Percentiles rank a stretch among this genome's conserved stretches.
Evolutionary conservation across 2,329 filamentous ascomycete species (phyloP).

Genomic region (Huntiella bhutanensis): DNA sequence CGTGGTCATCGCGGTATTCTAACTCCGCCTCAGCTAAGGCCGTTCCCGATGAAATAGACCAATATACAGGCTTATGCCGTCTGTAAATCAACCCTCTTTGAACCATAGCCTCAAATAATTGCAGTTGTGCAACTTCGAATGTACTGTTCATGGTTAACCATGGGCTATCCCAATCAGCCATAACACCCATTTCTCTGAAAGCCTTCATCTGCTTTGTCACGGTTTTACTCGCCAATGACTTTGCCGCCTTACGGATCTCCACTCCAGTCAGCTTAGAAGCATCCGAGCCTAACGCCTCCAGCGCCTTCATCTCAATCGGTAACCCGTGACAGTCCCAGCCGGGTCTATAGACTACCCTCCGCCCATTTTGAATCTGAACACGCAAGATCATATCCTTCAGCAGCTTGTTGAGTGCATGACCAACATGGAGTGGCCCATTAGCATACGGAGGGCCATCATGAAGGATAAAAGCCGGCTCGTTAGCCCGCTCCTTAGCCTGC

Average conservation of each 20-base stretch:
- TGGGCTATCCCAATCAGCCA: conserved; percentile 59
- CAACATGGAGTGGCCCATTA: conserved; percentile 78
- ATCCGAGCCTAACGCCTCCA: conserved; percentile 30
- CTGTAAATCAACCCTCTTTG: conserved; percentile 56
- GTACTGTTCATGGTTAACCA: conserved; percentile 64
- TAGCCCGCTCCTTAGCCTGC: conserved; percentile 45
- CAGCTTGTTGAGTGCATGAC: conserved; percentile 92
- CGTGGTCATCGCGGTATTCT: conserved; percentile 60
- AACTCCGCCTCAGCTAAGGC: conserved; percentile 71
- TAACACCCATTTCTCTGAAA: conserved; percentile 56
- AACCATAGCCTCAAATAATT: conserved; percentile 58
- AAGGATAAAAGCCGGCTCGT: conserved; percentile 50
- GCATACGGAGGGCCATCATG: conserved; percentile 97
- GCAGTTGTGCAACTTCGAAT: conserved; percentile 58
- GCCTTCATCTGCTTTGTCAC: conserved; percentile 53
- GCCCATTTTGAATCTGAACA: conserved; percentile 57
- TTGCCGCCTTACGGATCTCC: conserved; percentile 44
- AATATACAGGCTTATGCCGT: conserved; percentile 68
- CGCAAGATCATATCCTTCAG: conserved; percentile 86
- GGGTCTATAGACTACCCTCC: conserved; percentile 61
- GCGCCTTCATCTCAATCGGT: conserved; percentile 89
- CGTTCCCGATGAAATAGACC: conserved; percentile 62
- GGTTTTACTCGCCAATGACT: conserved; percentile 46
- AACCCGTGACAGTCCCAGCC: conserved; percentile 98
- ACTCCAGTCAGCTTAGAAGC: conserved; percentile 27